A percentile compares a stretch with the other conserved stretches of the same genome.
These are phyloP conservation scores for Penicillium subrubescens DNA, from an alignment of 495 filamentous ascomycete genomes.

Conservation along the genomic window DNA sequence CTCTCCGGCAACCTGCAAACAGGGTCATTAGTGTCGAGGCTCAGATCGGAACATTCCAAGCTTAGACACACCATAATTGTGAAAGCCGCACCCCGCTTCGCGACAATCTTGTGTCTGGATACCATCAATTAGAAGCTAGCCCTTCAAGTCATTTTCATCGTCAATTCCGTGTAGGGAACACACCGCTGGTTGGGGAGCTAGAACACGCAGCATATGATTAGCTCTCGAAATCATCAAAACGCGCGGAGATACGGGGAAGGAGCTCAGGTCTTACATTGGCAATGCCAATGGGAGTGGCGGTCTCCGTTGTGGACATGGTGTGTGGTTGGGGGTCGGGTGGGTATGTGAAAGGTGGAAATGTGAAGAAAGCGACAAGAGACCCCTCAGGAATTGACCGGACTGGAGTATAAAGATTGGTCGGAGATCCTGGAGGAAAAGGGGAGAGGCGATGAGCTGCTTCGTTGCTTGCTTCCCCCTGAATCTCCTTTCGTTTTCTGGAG, in stretches of 20 bases:
- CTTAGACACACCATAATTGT: conserved; percentile 85
- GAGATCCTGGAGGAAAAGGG: conserved; percentile 24
- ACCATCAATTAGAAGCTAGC: conserved; percentile 35
- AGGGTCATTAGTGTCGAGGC: conserved; percentile 33
- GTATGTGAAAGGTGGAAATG: conserved; percentile 19
- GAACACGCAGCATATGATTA: conserved; percentile 24
- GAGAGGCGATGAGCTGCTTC: conserved; percentile 26
- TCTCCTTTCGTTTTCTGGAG: conserved; percentile 42
- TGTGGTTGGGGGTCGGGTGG: conserved; percentile 29
- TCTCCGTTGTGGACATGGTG: conserved; percentile 80
- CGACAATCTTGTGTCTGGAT: conserved; percentile 94
- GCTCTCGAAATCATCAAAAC: conserved; percentile 6
- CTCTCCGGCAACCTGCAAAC: conserved; percentile 86
- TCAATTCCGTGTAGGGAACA: conserved; percentile 27
- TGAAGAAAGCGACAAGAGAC: conserved; percentile 24
- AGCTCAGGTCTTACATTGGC: conserved; percentile 72
- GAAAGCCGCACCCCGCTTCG: conserved; percentile 97
- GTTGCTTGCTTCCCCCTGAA: conserved; percentile 36
- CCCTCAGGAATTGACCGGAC: conserved; percentile 12
- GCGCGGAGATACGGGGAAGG: conserved; percentile 8
- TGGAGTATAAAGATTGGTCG: conserved; percentile 21
- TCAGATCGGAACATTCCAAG: conserved; percentile 8
- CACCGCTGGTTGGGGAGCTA: conserved; percentile 89
- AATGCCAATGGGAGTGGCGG: conserved; percentile 96
- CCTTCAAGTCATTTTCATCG: conserved; percentile 11